A percentile compares a stretch with the other conserved stretches of the same genome.
Conservation (phyloP, 2,329 filamentous ascomycete species). For the Eurotiales sp. region DNA sequence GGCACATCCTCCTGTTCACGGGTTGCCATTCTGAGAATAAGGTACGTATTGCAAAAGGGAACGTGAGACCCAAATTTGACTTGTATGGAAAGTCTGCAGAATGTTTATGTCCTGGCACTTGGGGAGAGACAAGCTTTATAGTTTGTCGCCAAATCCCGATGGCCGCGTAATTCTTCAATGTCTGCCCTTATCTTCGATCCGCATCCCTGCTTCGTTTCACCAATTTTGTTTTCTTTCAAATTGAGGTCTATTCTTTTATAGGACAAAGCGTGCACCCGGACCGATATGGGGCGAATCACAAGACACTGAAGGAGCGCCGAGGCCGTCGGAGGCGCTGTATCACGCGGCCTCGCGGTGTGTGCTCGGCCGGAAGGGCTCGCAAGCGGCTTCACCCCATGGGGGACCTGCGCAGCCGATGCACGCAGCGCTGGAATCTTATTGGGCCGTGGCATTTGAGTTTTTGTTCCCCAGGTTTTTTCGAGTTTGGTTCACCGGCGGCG, state of each 20-base stretch:
- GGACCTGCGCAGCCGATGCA: background rate
- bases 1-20: background rate
- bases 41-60: background rate
- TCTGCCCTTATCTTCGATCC: no score
- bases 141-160: no score
- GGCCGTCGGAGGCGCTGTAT: background rate
- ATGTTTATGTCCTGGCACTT: no score
- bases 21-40: background rate
- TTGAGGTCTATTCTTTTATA: no score
- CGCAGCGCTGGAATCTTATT: no score
- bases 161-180: no score
- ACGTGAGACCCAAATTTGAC: no score
- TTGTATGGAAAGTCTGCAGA: no score
- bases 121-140: no score
- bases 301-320: background rate
- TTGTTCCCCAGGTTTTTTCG: background rate
- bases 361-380: no score
- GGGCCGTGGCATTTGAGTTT: background rate
- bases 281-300: conserved; percentile 20
- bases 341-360: background rate
- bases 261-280: conserved; percentile 2
- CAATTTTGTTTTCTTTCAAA: no score
- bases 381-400: background rate
- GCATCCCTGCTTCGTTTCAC: no score
- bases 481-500: background rate